These are phyloP conservation scores for Canavalia ensiformis DNA, from an alignment of 306 rosid species.

Conservation along the genomic window DNA sequence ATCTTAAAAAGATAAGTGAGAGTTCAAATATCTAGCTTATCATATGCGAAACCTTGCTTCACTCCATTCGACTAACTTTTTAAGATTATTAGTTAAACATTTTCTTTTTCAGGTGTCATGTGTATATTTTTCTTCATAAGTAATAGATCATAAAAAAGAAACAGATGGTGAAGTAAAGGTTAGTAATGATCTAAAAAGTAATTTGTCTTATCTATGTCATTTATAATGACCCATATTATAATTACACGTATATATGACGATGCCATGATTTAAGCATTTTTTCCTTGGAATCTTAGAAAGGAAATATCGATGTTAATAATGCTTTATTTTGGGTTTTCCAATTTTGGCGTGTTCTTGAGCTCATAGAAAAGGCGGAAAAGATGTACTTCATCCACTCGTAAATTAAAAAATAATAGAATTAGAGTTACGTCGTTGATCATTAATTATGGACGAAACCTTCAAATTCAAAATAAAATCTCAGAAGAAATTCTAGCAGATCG, in stretches of 20 bases:
- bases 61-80: too few relatives aligned
- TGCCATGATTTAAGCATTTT: slow-evolving; percentile 16
- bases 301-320: neutral
- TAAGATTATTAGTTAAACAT: too few relatives aligned
- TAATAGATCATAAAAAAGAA: too few relatives aligned
- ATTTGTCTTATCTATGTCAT: neutral
- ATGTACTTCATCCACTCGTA: neutral
- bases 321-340: neutral
- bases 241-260: slow-evolving; percentile 21
- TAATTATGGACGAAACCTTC: neutral
- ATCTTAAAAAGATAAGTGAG: too few relatives aligned
- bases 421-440: neutral
- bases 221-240: neutral
- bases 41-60: too few relatives aligned
- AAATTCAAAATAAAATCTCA: neutral
- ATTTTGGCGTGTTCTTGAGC: neutral
- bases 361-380: neutral
- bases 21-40: too few relatives aligned
- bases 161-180: too few relatives aligned
- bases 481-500: slow-evolving; percentile 8
- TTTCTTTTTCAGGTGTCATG: too few relatives aligned
- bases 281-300: too few relatives aligned
- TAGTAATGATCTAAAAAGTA: too few relatives aligned
- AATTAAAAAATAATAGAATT: neutral
- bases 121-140: too few relatives aligned